These are phyloP conservation scores for Podospora tetraspora DNA, from an alignment of 495 filamentous ascomycete species.

Conservation along the genomic window DNA sequence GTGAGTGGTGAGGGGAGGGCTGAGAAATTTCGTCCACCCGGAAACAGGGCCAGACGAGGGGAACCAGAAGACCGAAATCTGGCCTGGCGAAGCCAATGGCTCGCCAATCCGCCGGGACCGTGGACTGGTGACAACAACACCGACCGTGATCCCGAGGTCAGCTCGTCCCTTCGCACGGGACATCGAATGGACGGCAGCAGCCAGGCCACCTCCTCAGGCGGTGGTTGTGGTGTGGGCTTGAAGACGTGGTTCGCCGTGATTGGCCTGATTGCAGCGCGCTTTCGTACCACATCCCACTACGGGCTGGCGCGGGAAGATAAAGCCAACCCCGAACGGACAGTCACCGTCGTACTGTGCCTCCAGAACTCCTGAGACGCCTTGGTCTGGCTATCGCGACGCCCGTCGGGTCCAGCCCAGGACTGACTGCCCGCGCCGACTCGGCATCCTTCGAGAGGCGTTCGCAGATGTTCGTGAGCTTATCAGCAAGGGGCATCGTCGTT, in stretches of 20 bases:
- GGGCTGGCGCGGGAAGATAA: constrained; percentile 34
- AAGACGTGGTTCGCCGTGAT: constrained; percentile 38
- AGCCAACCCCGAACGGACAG: constrained; percentile 33
- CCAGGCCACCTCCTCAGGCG: constrained; percentile 23
- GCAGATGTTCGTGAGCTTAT: constrained; percentile 10
- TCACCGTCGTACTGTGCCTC: constrained; percentile 13
- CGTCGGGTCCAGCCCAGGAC: constrained; percentile 1
- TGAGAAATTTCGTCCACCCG: constrained; percentile 4
- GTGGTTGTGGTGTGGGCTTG: constrained; percentile 33
- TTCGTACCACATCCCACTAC: constrained; percentile 32
- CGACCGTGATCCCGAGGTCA: constrained; percentile 21
- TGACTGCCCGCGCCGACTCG: not conserved
- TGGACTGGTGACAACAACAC: constrained; percentile 6
- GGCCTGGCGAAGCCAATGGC: not conserved
- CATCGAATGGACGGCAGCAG: constrained; percentile 23
- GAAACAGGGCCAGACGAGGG: not conserved
- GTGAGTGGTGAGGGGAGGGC: constrained; percentile 11
- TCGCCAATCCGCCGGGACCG: constrained; percentile 12
- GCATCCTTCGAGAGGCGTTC: constrained; percentile 3
- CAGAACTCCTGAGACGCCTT: constrained; percentile 15
- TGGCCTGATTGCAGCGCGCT: constrained; percentile 26
- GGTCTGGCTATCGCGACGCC: constrained; percentile 26
- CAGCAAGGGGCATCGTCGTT: not conserved
- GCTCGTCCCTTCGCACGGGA: constrained; percentile 14
- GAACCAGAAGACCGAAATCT: not conserved